These are phyloP conservation scores for Sporothrix variecibatus DNA, from an alignment of 2,329 filamentous ascomycete genomes.

Conservation along the genomic window DNA sequence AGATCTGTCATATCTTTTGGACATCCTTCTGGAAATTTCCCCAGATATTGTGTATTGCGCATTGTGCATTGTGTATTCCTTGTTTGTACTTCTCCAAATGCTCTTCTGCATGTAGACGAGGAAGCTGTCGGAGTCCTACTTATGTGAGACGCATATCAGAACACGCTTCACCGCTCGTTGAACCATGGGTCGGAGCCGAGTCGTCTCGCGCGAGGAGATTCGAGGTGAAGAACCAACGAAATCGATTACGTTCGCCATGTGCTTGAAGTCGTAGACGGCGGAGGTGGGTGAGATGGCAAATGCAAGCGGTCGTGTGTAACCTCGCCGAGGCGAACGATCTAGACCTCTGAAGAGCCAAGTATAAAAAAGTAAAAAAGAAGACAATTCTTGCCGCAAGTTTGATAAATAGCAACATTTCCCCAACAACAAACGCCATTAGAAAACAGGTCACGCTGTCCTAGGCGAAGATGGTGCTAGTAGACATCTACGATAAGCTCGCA, in stretches of 20 bases:
- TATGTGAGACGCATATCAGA: neutral
- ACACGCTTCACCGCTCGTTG: neutral
- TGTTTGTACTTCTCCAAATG: neutral
- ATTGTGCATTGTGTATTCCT: neutral
- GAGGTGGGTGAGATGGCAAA: neutral
- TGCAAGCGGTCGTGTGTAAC: constrained; percentile 1
- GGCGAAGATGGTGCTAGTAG: neutral
- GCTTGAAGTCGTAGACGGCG: neutral
- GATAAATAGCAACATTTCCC: neutral
- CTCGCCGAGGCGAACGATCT: neutral
- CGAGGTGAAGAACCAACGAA: neutral
- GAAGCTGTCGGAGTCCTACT: neutral
- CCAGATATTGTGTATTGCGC: too few relatives aligned
- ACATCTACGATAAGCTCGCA: neutral
- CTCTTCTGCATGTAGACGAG: neutral
- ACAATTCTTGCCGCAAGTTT: neutral
- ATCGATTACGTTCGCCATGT: neutral
- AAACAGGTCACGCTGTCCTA: neutral
- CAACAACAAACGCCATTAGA: neutral
- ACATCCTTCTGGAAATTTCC: too few relatives aligned
- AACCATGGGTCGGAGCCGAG: constrained; percentile 8
- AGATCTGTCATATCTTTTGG: neutral
- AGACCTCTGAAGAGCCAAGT: neutral
- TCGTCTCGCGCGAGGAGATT: neutral
- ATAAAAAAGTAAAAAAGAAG: neutral